Evolutionary conservation across 2,329 filamentous ascomycete genomes (phyloP).

Genomic region (Phyllachora maydis): DNA sequence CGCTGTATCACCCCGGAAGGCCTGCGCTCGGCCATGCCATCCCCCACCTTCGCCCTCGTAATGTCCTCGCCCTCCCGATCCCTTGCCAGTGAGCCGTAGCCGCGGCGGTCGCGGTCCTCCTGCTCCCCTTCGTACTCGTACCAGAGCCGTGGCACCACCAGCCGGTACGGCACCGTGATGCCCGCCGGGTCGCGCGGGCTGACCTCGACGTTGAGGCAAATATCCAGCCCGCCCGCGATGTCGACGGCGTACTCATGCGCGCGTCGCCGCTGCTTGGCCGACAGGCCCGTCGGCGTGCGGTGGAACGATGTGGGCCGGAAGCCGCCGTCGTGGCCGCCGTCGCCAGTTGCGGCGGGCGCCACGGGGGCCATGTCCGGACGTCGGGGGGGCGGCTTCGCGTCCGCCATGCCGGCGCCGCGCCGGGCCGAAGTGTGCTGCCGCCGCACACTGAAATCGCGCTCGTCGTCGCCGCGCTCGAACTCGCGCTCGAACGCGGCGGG

Average conservation of each 20-base stretch:
- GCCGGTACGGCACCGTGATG: conserved; percentile 68
- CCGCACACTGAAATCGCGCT: conserved; percentile 29
- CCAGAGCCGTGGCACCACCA: conserved; percentile 64
- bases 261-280: conserved; percentile 36
- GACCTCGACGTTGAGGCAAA: conserved; percentile 78
- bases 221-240: conserved; percentile 65
- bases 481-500: conserved; percentile 14
- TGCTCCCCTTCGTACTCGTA: conserved; percentile 28
- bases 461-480: conserved; percentile 32
- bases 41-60: not conserved
- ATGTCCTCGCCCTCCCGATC: not conserved
- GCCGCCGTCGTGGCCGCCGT: conserved; percentile 4
- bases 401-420: conserved; percentile 2
- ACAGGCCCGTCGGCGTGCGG: conserved; percentile 49
- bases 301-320: conserved; percentile 26
- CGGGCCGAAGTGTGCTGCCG: conserved; percentile 1
- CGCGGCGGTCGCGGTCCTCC: conserved; percentile 12
- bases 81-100: conserved; percentile 5
- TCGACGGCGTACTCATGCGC: conserved; percentile 41
- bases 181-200: conserved; percentile 70
- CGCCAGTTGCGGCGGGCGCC: conserved; percentile 1
- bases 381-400: no score
- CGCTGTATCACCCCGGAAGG: conserved; percentile 19
- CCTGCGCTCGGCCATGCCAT: not conserved
- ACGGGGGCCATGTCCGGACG: conserved; percentile 1